Conservation (phyloP, 2,329 filamentous ascomycete species). For the Exophiala xenobiotica region DNA sequence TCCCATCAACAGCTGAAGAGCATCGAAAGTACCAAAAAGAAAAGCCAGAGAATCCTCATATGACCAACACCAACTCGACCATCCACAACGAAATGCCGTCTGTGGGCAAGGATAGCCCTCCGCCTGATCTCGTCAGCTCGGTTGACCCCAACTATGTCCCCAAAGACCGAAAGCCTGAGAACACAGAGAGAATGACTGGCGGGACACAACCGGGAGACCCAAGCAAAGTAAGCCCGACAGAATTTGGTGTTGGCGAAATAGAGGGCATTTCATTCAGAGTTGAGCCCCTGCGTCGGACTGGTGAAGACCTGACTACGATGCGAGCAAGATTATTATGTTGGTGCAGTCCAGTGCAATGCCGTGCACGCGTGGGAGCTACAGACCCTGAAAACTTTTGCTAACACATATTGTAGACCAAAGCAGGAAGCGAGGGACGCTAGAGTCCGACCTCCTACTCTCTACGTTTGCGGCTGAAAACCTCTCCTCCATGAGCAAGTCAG, state of each 20-base stretch:
- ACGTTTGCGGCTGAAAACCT: slow-evolving; percentile 88
- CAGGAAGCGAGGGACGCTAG: slow-evolving; percentile 91
- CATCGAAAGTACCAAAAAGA: slow-evolving; percentile 58
- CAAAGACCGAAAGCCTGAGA: slow-evolving; percentile 61
- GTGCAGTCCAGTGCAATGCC: slow-evolving; percentile 30
- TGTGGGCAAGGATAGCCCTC: slow-evolving; percentile 56
- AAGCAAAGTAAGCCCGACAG: slow-evolving; percentile 50
- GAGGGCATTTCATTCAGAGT: slow-evolving; percentile 83
- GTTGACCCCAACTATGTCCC: slow-evolving; percentile 57
- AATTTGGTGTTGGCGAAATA: slow-evolving; percentile 82
- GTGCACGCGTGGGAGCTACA: slow-evolving; percentile 1
- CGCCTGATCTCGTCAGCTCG: slow-evolving; percentile 60
- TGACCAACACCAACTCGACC: slow-evolving; percentile 65
- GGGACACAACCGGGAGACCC: slow-evolving; percentile 57
- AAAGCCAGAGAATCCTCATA: slow-evolving; percentile 60
- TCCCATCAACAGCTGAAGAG: slow-evolving; percentile 45
- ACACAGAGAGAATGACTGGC: slow-evolving; percentile 65
- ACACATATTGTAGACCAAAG: slow-evolving; percentile 67
- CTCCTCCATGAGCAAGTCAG: slow-evolving; percentile 65
- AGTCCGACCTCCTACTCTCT: slow-evolving; percentile 91
- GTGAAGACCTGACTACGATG: slow-evolving; percentile 83
- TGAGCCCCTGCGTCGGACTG: slow-evolving; percentile 79
- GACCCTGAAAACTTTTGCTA: slow-evolving; percentile 2
- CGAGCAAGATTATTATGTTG: slow-evolving; percentile 75
- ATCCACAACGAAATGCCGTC: slow-evolving; percentile 60